Conservation (phyloP, 2,329 filamentous ascomycete genomes). For the Aureobasidium sp. region DNA sequence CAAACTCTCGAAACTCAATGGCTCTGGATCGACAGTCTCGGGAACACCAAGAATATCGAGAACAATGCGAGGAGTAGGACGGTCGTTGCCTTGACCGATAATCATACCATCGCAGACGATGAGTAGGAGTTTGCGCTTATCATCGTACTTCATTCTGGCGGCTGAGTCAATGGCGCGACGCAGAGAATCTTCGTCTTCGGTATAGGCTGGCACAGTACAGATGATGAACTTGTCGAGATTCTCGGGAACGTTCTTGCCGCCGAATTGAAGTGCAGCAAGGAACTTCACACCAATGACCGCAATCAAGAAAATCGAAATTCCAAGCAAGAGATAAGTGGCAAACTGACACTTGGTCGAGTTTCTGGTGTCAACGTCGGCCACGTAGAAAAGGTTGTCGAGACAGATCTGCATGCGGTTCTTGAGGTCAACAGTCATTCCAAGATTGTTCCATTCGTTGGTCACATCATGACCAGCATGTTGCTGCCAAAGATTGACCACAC, state of each 20-base stretch:
- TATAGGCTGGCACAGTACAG: constrained; percentile 94
- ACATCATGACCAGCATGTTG: constrained; percentile 68
- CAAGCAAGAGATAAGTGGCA: constrained; percentile 78
- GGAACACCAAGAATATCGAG: constrained; percentile 94
- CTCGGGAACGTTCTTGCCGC: constrained; percentile 81
- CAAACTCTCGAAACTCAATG: constrained; percentile 90
- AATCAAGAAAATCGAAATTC: constrained; percentile 71
- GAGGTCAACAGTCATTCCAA: constrained; percentile 49
- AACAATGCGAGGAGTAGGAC: constrained; percentile 89
- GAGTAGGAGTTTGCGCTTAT: constrained; percentile 92
- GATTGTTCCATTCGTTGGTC: constrained; percentile 68
- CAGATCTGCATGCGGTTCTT: constrained; percentile 68
- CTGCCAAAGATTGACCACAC: constrained; percentile 69
- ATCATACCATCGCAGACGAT: constrained; percentile 98
- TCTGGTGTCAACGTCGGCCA: constrained; percentile 84
- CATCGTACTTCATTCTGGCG: constrained; percentile 91
- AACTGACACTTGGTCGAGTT: constrained; percentile 80
- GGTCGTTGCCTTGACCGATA: constrained; percentile 95
- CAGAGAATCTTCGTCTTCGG: constrained; percentile 94
- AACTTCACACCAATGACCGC: constrained; percentile 91
- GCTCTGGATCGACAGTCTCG: constrained; percentile 87
- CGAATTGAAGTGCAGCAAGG: constrained; percentile 89
- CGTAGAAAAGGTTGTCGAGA: constrained; percentile 88
- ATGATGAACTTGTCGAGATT: constrained; percentile 98
- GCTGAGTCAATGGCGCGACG: constrained; percentile 95